Evolutionary conservation across 768 basidiomycete species (phyloP).

Genomic region (Rhizopogon vulgaris): DNA sequence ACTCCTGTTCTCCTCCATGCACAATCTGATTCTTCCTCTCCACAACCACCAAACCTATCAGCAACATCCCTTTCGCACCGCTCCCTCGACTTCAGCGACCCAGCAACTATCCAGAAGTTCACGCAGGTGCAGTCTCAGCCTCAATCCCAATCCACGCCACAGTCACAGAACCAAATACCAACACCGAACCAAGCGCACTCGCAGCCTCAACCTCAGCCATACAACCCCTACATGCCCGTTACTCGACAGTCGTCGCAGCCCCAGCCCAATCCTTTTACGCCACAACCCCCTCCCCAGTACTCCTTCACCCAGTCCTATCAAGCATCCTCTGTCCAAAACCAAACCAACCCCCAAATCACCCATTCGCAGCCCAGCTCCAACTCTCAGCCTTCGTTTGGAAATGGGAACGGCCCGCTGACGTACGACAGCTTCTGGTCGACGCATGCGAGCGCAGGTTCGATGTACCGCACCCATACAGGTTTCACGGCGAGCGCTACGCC

Average conservation of each 20-base stretch:
- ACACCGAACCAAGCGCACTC: background rate
- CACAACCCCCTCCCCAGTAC: conserved; percentile 10
- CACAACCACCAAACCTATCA: background rate
- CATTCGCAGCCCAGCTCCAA: background rate
- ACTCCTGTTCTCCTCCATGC: background rate
- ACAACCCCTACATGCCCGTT: conserved; percentile 1
- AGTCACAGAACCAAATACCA: conserved; percentile 2
- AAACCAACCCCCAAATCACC: conserved; percentile 1
- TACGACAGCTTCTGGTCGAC: conserved; percentile 64
- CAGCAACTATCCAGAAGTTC: conserved; percentile 16
- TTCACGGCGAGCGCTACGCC: conserved; percentile 20
- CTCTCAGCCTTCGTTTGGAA: conserved; percentile 21
- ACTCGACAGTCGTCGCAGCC: background rate
- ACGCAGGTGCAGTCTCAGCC: conserved; percentile 15
- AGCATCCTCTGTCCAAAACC: conserved; percentile 1
- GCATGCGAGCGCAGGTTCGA: conserved; percentile 31
- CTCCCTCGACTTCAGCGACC: conserved; percentile 20
- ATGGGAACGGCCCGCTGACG: conserved; percentile 29
- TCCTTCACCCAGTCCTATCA: conserved; percentile 2
- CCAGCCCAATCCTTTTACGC: conserved; percentile 2
- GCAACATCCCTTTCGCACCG: background rate
- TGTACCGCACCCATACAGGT: conserved; percentile 25
- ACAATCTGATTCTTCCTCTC: background rate
- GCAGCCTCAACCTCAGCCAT: background rate
- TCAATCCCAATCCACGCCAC: background rate